These are phyloP conservation scores for Aspergillus alliaceus DNA, from an alignment of 2,329 filamentous ascomycete species.

Conservation along the genomic window DNA sequence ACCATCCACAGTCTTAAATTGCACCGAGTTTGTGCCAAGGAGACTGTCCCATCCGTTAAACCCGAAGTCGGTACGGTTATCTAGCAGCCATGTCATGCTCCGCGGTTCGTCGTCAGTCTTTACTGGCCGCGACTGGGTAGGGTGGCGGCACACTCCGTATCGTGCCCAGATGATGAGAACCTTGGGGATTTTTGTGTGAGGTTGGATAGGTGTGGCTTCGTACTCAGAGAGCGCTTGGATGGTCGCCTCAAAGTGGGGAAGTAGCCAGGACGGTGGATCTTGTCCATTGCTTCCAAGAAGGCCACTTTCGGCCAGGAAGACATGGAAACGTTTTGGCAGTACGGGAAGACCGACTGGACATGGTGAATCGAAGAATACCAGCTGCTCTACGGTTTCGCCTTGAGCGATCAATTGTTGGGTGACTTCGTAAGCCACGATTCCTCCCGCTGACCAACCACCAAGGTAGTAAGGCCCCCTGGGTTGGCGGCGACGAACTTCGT, in stretches of 20 bases:
- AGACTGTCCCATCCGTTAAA: not conserved
- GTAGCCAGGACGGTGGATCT: not conserved
- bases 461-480: constrained; percentile 56
- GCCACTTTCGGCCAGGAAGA: not conserved
- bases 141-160: not conserved
- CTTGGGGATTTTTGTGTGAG: not conserved
- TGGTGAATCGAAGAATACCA: constrained; percentile 65
- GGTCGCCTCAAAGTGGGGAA: constrained; percentile 1
- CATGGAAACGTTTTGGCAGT: not conserved
- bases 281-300: not conserved
- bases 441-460: constrained; percentile 69
- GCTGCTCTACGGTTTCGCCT: constrained; percentile 53
- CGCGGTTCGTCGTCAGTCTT: not conserved
- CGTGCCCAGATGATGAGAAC: not conserved
- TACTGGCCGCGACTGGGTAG: not conserved
- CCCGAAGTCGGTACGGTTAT: not conserved
- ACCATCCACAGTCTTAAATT: not conserved
- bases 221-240: not conserved
- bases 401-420: constrained; percentile 56
- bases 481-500: constrained; percentile 38
- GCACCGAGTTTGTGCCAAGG: not conserved
- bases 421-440: constrained; percentile 65
- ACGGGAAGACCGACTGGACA: constrained; percentile 44
- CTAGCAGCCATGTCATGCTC: not conserved
- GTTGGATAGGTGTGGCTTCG: not conserved